Evolutionary conservation across 495 filamentous ascomycete genomes (phyloP), one percentile per base, ranked within the genome.

Genomic region (Neurospora sp.): DNA sequence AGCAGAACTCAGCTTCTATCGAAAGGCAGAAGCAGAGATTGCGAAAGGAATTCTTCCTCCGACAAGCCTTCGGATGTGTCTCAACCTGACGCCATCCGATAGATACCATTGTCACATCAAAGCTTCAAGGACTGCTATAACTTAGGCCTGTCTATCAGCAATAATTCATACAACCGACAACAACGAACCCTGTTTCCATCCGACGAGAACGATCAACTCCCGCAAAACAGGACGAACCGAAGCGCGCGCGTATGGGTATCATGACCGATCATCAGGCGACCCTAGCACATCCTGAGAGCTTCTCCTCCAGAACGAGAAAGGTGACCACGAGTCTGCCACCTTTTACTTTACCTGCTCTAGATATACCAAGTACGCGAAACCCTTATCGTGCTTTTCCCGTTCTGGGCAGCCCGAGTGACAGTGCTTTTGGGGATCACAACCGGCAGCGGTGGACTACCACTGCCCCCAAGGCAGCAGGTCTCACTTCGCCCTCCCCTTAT

Each of bases 301-400:
- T 80, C 72, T 76, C 79, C 40, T 81, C 86, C 68, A 85, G 90
- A 65, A 35, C 53, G 61, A 86, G 90, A 72, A 85, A 88, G 31
- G 90, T 85, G 6, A 88, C 90, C 2, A 87, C 85, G 20, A 84
- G 84, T 69, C 83, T 92, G 45, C 89, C 90, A 68, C 83, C 79
- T 74, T 91, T 92, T 72, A 53, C 75, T 14, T 72, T 80, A 72
- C 89, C 91, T 73, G 84, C 90, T 17, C 89, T 90, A 38, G 82
- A 84, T 40, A 78, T 82, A 68, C 80, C 81, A 71, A 81, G 81
- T 80, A 83, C 79, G 81, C 81, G 80, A 76, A 79, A 82, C 74
- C 80, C 79, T 65, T 72, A 72, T 69, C 70, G 76, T 75, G 61
- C 76, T 74, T 69, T 73, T 69, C 38, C 72, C 69, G 69, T 69